A percentile compares a stretch with the other conserved stretches of the same genome.
Evolutionary conservation across 192 early-diverging fungal species (phyloP).

Genomic region (Backusella sp.): DNA sequence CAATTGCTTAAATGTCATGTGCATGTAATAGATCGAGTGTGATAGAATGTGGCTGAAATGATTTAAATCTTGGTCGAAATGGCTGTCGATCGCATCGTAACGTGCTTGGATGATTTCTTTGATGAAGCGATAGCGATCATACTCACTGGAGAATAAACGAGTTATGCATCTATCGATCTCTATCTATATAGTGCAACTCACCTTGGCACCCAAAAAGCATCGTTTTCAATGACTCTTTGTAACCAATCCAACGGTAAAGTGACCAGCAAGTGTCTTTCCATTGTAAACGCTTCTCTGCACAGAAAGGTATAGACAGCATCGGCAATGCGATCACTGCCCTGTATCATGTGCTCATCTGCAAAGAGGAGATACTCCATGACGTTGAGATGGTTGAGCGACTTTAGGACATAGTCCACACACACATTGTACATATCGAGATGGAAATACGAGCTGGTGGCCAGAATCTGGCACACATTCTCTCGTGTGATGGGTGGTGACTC

Average conservation of each 20-base stretch:
- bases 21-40: slow-evolving; percentile 47
- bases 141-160: slow-evolving; percentile 37
- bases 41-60: slow-evolving; percentile 37
- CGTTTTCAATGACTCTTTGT: slow-evolving; percentile 42
- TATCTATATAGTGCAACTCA: neutral
- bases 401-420: slow-evolving; percentile 34
- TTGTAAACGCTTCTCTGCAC: slow-evolving; percentile 51
- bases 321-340: slow-evolving; percentile 43
- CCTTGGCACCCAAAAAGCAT: slow-evolving; percentile 59
- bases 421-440: slow-evolving; percentile 48
- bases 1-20: slow-evolving; percentile 55
- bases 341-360: slow-evolving; percentile 34
- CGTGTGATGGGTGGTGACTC: slow-evolving; percentile 31
- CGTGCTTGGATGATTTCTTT: slow-evolving; percentile 14
- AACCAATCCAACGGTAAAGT: slow-evolving; percentile 44
- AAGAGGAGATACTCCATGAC: slow-evolving; percentile 44
- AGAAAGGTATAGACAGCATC: slow-evolving; percentile 51
- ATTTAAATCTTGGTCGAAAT: neutral
- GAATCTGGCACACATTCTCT: slow-evolving; percentile 40
- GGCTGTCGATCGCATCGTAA: slow-evolving; percentile 14
- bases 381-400: slow-evolving; percentile 30
- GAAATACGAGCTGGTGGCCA: slow-evolving; percentile 50
- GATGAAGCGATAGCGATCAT: slow-evolving; percentile 50
- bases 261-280: slow-evolving; percentile 36
- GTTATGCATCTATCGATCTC: neutral